Conservation (phyloP, 2,329 filamentous ascomycete species). For the Sclerotinia trifoliorum region DNA sequence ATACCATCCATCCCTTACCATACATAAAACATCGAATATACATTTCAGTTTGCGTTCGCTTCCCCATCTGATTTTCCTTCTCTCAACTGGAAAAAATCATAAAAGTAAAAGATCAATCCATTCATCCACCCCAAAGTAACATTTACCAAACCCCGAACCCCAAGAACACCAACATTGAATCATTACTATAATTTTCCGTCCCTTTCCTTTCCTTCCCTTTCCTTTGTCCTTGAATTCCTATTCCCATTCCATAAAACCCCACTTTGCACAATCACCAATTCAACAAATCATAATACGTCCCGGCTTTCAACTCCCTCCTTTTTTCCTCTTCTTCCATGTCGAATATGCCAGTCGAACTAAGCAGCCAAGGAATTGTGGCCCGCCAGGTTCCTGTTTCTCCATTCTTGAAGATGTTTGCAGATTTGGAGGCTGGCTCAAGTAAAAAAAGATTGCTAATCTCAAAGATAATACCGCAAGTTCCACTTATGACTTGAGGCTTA, state of each 20-base stretch:
- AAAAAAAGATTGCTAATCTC: neutral
- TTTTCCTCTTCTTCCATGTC: neutral
- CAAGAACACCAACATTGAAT: slow-evolving; percentile 14
- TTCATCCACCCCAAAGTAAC: too few relatives aligned
- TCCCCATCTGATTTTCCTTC: neutral
- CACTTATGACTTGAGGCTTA: neutral
- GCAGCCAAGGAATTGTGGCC: neutral
- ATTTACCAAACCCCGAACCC: slow-evolving; percentile 9
- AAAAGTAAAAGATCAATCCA: neutral
- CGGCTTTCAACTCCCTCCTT: neutral
- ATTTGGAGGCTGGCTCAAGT: neutral
- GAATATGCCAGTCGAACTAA: neutral
- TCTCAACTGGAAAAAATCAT: neutral
- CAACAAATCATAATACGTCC: neutral
- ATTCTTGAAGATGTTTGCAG: neutral
- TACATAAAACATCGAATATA: slow-evolving; percentile 15
- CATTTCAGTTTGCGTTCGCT: neutral
- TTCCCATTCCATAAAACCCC: slow-evolving; percentile 8
- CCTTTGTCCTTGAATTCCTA: neutral
- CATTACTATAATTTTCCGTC: slow-evolving; percentile 8
- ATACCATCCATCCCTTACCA: neutral
- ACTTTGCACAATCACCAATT: neutral
- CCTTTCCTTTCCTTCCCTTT: neutral
- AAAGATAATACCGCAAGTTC: neutral
- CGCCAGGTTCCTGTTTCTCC: neutral